Evolutionary conservation across 768 basidiomycete species (phyloP).

Genomic region (Exsudoporus frostii): DNA sequence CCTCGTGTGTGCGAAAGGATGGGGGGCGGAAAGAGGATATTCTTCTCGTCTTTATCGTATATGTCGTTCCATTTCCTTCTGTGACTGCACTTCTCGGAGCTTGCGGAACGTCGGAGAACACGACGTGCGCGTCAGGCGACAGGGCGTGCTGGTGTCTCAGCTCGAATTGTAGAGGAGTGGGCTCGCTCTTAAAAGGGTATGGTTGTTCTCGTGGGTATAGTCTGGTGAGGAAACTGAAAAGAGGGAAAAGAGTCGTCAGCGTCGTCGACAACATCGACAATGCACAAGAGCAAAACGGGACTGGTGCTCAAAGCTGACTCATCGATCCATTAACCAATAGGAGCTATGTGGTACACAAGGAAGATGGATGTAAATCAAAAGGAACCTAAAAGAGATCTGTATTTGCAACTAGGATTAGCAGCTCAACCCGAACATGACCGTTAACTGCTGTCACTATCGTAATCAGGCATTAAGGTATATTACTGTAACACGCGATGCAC

Average conservation of each 20-base stretch:
- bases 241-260: constrained; percentile 45
- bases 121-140: constrained; percentile 43
- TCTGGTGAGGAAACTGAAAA: constrained; percentile 30
- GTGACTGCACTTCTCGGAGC: constrained; percentile 8
- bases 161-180: constrained; percentile 43
- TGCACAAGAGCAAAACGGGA: not conserved
- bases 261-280: constrained; percentile 38
- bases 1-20: constrained; percentile 43
- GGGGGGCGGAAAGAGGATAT: constrained; percentile 44
- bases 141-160: constrained; percentile 63
- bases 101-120: constrained; percentile 50
- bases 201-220: constrained; percentile 5
- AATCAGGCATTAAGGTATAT: constrained; percentile 14
- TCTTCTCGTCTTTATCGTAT: constrained; percentile 38
- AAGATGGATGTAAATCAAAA: constrained; percentile 2
- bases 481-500: constrained; percentile 3
- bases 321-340: constrained; percentile 9
- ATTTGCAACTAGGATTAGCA: constrained; percentile 5
- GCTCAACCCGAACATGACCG: not conserved
- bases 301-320: constrained; percentile 14
- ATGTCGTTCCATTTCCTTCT: constrained; percentile 23
- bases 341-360: not conserved
- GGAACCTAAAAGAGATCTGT: not conserved
- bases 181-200: not conserved
- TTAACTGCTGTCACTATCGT: not conserved